Base-by-base conservation (phyloP, 2,329 filamentous ascomycete species). In the Sclerotinia borealis region DNA sequence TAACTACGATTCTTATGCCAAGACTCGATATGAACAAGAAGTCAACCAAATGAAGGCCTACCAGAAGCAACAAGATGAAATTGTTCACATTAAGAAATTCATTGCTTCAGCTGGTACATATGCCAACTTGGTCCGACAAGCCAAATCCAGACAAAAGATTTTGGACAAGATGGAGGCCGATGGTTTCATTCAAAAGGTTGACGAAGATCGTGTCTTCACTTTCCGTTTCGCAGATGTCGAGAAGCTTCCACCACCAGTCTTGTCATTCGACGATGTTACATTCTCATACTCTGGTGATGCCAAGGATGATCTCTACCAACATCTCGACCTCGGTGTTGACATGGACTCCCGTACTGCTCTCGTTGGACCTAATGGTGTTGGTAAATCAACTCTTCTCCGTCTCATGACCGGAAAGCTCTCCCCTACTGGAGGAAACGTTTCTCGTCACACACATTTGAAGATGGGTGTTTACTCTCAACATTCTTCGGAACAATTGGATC, bases 111-210 rank as follows among this genome's bases (percentile, higher is more conserved):
- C 95, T 64, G 95, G 96, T 93, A 99, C 95, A 66, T 99, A 99
- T 76, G 95, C 96, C 85, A 99, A 99, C 83, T 85, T 99, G 83
- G 95, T 99, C 76, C 86, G 91, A 78, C 95, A 99, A 81, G 96
- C 96, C 79, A 99, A 99, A 85, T 98, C 95, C 49, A 88, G 95
- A 69, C 95, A 99, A 80, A 99, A 99, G 91, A 98, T 98, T 78
- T 85, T 98, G 70, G 95, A 99, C 85, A 99, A 99, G 88, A 99
- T 99, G 95, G 93, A 98, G 84, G 95, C 96, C 72, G 95, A 99
- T 74, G 95, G 95, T 71, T 95, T 98, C 79, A 98, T 99, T 76
- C 89, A 99, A 79, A 91, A 92, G 63, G 92, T 99, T 67, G 79
- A 83, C 63, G 79, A 85, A 68, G 95, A 99, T 79, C 85, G 87